phyloP scores from a whole-genome alignment of 495 filamentous ascomycete species.

The Trichoderma virens region DNA sequence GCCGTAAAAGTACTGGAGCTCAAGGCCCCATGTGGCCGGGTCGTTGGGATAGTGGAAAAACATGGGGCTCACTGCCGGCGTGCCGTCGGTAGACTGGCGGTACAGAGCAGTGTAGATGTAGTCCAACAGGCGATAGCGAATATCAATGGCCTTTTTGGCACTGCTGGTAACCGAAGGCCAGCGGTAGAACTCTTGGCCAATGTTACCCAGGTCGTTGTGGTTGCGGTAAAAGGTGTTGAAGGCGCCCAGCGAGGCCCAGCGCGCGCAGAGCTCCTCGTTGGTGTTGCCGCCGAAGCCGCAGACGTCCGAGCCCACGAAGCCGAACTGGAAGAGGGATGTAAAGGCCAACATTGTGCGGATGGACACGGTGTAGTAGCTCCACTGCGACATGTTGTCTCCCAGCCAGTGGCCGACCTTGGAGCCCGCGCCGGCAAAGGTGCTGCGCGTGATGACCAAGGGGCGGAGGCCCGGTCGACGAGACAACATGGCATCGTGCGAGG shows the following conservation, averaged over 20 bases:
- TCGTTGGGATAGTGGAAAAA: slow-evolving; percentile 69
- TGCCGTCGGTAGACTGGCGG: slow-evolving; percentile 56
- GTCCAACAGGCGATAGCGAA: slow-evolving; percentile 68
- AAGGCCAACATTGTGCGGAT: slow-evolving; percentile 68
- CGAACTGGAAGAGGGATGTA: slow-evolving; percentile 72
- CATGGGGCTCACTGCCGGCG: slow-evolving; percentile 60
- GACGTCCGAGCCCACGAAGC: slow-evolving; percentile 75
- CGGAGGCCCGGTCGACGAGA: slow-evolving; percentile 56
- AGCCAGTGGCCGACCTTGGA: slow-evolving; percentile 78
- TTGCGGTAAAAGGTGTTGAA: slow-evolving; percentile 82
- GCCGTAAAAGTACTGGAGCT: slow-evolving; percentile 70
- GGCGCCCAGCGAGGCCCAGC: slow-evolving; percentile 76
- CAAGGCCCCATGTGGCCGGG: slow-evolving; percentile 48
- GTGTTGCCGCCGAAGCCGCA: slow-evolving; percentile 70
- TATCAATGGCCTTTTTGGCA: slow-evolving; percentile 63
- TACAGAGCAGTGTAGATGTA: slow-evolving; percentile 76
- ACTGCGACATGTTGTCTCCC: slow-evolving; percentile 71
- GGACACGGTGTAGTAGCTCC: slow-evolving; percentile 62
- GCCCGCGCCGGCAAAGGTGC: slow-evolving; percentile 77
- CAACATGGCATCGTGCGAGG: slow-evolving; percentile 61
- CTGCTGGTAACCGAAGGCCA: slow-evolving; percentile 59
- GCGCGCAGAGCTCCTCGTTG: slow-evolving; percentile 71
- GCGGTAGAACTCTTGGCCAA: slow-evolving; percentile 71
- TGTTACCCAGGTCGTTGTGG: slow-evolving; percentile 36
- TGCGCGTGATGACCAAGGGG: slow-evolving; percentile 75